Percentiles rank a stretch among this genome's conserved stretches.
These are phyloP conservation scores for Syzygium grande DNA, from an alignment of 345 rosid species.

Conservation along the genomic window DNA sequence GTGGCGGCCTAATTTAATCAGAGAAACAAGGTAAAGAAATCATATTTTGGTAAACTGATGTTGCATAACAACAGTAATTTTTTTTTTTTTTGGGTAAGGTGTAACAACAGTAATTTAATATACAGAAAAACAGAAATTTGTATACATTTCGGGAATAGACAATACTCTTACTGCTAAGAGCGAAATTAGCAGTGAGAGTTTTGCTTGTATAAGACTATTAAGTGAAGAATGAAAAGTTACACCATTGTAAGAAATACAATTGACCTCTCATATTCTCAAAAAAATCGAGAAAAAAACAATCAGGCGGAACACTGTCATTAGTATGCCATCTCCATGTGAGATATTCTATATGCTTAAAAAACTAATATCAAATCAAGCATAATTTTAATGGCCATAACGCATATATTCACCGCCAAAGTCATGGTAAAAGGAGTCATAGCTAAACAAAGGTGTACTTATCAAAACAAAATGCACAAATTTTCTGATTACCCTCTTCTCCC, in stretches of 20 bases:
- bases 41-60: neutral
- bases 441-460: neutral
- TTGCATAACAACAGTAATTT: neutral
- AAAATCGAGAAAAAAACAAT: neutral
- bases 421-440: neutral
- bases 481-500: slow-evolving; percentile 53
- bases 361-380: neutral
- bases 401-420: neutral
- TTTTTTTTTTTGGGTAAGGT: too few species aligned
- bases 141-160: neutral
- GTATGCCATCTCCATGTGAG: neutral
- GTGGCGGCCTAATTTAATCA: neutral
- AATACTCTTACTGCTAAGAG: neutral
- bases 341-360: neutral
- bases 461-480: slow-evolving; percentile 4
- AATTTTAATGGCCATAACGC: neutral
- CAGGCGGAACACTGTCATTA: neutral
- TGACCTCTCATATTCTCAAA: neutral
- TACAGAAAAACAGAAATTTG: neutral
- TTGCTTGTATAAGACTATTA: neutral
- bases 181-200: neutral
- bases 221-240: neutral
- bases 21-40: neutral
- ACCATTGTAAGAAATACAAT: neutral
- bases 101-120: neutral